Base-by-base conservation (phyloP, 1,284 basidiomycete species). In the Trichosporon coremiiforme region DNA sequence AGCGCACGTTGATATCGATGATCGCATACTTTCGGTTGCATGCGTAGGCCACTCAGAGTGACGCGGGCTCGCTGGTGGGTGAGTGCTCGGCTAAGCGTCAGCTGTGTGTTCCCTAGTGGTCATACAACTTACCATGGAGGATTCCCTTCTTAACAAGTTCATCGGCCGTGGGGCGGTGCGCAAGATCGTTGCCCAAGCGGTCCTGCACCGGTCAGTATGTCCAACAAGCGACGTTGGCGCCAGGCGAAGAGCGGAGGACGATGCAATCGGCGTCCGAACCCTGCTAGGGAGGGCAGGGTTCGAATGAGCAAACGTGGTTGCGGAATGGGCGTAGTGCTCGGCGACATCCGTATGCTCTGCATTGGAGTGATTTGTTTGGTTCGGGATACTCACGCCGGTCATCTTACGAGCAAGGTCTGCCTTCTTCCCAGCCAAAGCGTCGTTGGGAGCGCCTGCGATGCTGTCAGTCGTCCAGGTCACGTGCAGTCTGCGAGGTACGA, bases 141-240 rank as follows among this genome's bases (percentile, higher is more conserved):
- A 93, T 92, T 4, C 90, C 90, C 74, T 87, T 88, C 81, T 89
- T 88, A 72, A 91, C 87, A 65, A 93, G 85, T 73, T 91, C 89
- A 65, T 90, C 88, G 7, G 88, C 84, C 73, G 87, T 86, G 10
- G 91, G 90, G 66, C 91, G 86, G 64, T 87, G 82, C 70, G 88
- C 87, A 65, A 93, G 85, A 6, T 88, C 88, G 68, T 89, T 87
- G 68, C 88, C 89, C 62, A 93, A 86, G 78, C 88, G 89, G 82
- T 92, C 87, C 89, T 90, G 77, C 3, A 29, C 35, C 0, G 29
- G 57, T 62, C 57, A 62, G 35, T 60, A 7, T 33, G 53, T 66
- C 53, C 57, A 15, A n/a, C 4, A 31, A 35, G 53, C 53, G 35
- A 45, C 33, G 36, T 60, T 45, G 64, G 35, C 13, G 60, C 6